phyloP scores from a whole-genome alignment of 176 grass and related monocot genomes.

The Zea luxurians region DNA sequence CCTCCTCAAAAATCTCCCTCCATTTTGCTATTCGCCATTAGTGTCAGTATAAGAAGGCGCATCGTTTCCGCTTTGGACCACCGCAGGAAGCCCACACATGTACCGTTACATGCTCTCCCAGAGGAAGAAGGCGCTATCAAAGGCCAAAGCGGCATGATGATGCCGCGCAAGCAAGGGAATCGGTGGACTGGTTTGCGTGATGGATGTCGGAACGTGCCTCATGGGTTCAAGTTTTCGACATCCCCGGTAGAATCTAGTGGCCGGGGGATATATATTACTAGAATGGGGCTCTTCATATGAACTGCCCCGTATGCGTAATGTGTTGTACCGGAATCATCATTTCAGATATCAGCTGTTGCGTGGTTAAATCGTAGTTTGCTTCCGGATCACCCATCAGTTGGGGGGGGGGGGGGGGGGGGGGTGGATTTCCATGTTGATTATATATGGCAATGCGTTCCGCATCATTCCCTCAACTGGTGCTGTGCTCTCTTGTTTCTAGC shows the following conservation, averaged over 20 bases:
- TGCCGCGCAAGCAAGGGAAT: background rate
- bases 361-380: slow-evolving; percentile 5
- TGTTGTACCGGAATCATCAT: background rate
- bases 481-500: background rate
- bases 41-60: background rate
- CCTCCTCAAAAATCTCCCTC: background rate
- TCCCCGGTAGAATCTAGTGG: background rate
- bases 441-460: too few species aligned
- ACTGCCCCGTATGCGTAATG: background rate
- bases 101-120: slow-evolving; percentile 47
- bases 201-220: background rate
- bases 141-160: slow-evolving; percentile 19
- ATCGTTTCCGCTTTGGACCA: background rate
- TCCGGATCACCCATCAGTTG: background rate
- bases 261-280: background rate
- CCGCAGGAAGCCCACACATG: slow-evolving; percentile 50
- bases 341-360: background rate
- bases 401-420: background rate
- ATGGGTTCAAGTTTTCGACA: background rate
- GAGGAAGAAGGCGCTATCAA: slow-evolving; percentile 49
- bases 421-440: background rate
- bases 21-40: background rate
- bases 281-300: background rate
- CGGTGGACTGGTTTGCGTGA: background rate
- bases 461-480: background rate